Conservation (phyloP, 2,329 filamentous ascomycete species). For the Zymoseptoria pseudotritici region DNA sequence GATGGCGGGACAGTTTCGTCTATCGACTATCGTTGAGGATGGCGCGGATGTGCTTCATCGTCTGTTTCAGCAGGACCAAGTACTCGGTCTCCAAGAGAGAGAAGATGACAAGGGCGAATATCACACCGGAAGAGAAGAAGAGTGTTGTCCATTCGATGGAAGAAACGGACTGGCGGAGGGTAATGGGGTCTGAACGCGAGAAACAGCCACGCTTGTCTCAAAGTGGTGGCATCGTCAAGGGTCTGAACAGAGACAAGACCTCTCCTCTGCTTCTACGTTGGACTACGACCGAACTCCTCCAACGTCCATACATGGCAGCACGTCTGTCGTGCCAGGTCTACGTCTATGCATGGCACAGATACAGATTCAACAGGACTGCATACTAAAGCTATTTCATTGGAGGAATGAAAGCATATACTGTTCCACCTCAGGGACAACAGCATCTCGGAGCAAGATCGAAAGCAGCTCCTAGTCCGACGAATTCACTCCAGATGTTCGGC, state of each 20-base stretch:
- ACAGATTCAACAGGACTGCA: neutral
- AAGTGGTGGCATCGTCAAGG: neutral
- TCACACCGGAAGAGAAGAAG: too few species aligned
- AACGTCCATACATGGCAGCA: neutral
- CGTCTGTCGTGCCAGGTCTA: neutral
- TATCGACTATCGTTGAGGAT: neutral
- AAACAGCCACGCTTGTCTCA: neutral
- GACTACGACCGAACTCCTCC: neutral
- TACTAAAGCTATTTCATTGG: neutral
- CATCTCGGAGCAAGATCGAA: neutral
- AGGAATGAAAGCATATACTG: neutral
- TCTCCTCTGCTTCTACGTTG: neutral
- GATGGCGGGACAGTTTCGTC: neutral
- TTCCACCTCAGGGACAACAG: neutral
- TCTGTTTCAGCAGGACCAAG: neutral
- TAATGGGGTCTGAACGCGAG: neutral
- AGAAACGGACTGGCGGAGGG: too few species aligned
- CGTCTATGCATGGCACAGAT: neutral
- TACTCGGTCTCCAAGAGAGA: neutral
- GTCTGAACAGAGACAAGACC: neutral
- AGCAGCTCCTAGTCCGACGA: neutral
- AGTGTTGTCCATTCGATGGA: too few species aligned
- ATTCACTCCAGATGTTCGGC: neutral
- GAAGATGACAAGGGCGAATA: neutral
- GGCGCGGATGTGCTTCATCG: neutral